Conservation (phyloP, 257 asterid species). For the Penstemon eatonii region DNA sequence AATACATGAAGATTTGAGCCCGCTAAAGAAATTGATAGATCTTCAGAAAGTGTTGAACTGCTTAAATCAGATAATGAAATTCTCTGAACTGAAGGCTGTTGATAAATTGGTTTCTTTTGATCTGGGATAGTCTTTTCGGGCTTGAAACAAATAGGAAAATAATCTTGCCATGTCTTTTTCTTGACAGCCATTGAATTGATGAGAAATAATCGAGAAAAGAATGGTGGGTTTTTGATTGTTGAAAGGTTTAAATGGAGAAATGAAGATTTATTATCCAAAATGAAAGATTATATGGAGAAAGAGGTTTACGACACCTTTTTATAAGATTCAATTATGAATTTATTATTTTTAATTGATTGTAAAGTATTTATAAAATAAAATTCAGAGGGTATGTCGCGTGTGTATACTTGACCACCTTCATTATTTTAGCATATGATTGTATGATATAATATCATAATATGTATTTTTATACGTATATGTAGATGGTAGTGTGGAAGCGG, state of each 20-base stretch:
- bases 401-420: not conserved
- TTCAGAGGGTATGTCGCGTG: not conserved
- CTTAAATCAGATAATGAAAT: slow-evolving; percentile 63
- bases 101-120: slow-evolving; percentile 25
- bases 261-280: too few species aligned
- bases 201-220: not conserved
- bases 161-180: slow-evolving; percentile 62
- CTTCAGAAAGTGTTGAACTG: slow-evolving; percentile 63
- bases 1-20: slow-evolving; percentile 72
- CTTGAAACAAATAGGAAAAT: slow-evolving; percentile 56
- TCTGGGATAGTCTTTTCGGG: slow-evolving; percentile 30
- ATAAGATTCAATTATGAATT: not conserved
- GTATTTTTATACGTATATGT: not conserved
- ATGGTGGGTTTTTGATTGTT: not conserved
- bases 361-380: not conserved
- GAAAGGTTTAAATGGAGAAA: not conserved
- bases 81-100: slow-evolving; percentile 53
- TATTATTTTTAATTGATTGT: not conserved
- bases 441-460: not conserved
- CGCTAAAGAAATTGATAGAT: slow-evolving; percentile 68
- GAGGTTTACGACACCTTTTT: slow-evolving; percentile 37
- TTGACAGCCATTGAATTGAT: slow-evolving; percentile 43
- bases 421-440: not conserved
- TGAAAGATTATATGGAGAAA: slow-evolving; percentile 33
- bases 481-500: not conserved